Conservation (phyloP, 2,329 filamentous ascomycete species). For the Aspergillus sp. region DNA sequence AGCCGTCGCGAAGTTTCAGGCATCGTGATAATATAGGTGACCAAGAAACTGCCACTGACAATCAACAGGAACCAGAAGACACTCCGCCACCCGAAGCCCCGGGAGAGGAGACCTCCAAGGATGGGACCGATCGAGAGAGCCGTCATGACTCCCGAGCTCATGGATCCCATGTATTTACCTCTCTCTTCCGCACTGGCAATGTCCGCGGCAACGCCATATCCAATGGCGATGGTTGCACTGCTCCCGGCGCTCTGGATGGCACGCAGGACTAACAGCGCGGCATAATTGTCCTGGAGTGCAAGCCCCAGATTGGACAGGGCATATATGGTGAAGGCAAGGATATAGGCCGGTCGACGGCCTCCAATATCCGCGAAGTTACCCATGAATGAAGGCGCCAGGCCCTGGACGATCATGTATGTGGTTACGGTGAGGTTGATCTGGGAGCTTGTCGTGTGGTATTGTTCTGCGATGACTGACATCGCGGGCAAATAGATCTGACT, state of each 20-base stretch:
- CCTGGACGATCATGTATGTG: conserved; percentile 23
- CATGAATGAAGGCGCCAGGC: conserved; percentile 23
- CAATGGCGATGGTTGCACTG: conserved; percentile 21
- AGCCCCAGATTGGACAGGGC: conserved; percentile 24
- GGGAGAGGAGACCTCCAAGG: conserved; percentile 20
- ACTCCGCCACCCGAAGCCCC: conserved; percentile 19
- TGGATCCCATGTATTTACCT: conserved; percentile 23
- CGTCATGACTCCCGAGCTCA: conserved; percentile 17
- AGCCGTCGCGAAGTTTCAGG: conserved; percentile 27
- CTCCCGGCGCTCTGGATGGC: conserved; percentile 25
- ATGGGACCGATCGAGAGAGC: conserved; percentile 22
- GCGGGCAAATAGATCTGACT: conserved; percentile 27
- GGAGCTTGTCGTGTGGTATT: conserved; percentile 12
- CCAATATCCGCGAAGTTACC: conserved; percentile 23
- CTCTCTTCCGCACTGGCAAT: conserved; percentile 23
- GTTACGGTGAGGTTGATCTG: conserved; percentile 25
- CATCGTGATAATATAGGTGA: conserved; percentile 9
- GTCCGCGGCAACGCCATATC: conserved; percentile 25
- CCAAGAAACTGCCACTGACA: conserved; percentile 12
- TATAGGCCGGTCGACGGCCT: conserved; percentile 25
- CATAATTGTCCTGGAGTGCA: conserved; percentile 21
- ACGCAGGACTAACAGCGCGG: conserved; percentile 22
- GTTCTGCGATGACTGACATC: conserved; percentile 14
- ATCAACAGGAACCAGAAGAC: conserved; percentile 27
- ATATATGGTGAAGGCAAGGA: conserved; percentile 21